These are phyloP conservation scores for Saraca asoca DNA, from an alignment of 331 rosid genomes.

Conservation along the genomic window DNA sequence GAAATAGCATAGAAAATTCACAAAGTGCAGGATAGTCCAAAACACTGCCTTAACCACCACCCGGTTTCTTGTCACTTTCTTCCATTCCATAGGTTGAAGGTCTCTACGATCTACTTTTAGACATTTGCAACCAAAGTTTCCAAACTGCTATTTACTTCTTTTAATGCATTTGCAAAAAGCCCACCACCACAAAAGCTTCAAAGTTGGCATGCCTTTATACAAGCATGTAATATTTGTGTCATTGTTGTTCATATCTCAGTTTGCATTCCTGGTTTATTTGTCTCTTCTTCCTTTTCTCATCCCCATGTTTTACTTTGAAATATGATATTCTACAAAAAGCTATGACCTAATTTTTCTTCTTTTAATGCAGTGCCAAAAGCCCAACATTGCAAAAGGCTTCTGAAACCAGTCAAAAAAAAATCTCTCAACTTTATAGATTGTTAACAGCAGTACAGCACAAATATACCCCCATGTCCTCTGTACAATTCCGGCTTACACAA, in stretches of 20 bases:
- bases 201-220: conserved; percentile 46
- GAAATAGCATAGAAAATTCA: conserved; percentile 25
- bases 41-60: conserved; percentile 30
- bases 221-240: conserved; percentile 35
- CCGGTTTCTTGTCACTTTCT: conserved; percentile 43
- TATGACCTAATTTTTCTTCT: conserved; percentile 57
- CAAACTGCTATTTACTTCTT: conserved; percentile 42
- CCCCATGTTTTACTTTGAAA: conserved; percentile 49
- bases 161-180: conserved; percentile 42
- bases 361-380: conserved; percentile 78
- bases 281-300: conserved; percentile 41
- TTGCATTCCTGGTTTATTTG: conserved; percentile 39
- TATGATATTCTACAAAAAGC: conserved; percentile 48
- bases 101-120: conserved; percentile 33
- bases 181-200: conserved; percentile 45
- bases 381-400: conserved; percentile 56
- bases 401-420: conserved; percentile 50
- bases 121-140: conserved; percentile 24
- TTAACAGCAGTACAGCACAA: conserved; percentile 39
- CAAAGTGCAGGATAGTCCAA: conserved; percentile 44
- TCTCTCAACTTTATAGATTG: conserved; percentile 38
- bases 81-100: conserved; percentile 43
- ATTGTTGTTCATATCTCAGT: conserved; percentile 42
- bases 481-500: conserved; percentile 30
- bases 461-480: conserved; percentile 31